Base-by-base conservation (phyloP, 257 asterid genomes). In the Coffea eugenioides region DNA sequence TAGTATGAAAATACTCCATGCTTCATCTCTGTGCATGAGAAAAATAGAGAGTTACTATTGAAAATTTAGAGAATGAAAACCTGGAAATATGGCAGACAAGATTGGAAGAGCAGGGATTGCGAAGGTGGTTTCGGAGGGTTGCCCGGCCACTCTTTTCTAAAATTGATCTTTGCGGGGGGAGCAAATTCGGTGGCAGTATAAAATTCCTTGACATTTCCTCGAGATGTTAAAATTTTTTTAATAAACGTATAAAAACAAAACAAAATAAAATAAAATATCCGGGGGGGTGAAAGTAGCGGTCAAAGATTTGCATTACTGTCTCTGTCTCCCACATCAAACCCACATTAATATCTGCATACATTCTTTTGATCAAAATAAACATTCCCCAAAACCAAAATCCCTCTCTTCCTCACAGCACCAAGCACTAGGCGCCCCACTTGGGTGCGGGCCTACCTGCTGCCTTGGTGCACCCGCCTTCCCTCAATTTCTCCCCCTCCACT, bases 401-500 rank as follows among this genome's bases (percentile, higher is more conserved):
- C 39, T 25, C 8, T 25, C 74, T 27, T 83, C 84, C 48, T 27
- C 59, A 48, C 75, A 69, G 80, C 90, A 80, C 85, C 90, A 90
- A 85, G 85, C 95, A 91, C 93, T 56, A 86, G 3, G 88, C 91
- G 45, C 73, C 80, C 90, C 83, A 86, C 85, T 75, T 87, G 92
- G 84, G 69, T 52, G 79, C 79, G 86, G 85, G 68, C 85, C 85
- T 83, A 81, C 85, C 85, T 69, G 69, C 85, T 69, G 72, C 82
- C 84, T 85, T 21, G 73, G 80, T 77, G 83, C 88, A 25, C 87
- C 76, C 80, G 78, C 86, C 71, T 39, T 70, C 78, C 82, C 81
- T 51, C 36, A 34, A 57, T 48, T 67, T 78, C 85, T 77, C 74
- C 83, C 83, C 77, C n/a, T 54, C 73, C 76, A 62, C 79, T 76